Percentiles rank a stretch among this genome's conserved stretches.
These are phyloP conservation scores for Allium sativum DNA, from an alignment of 106 monocot species.

Conservation along the genomic window DNA sequence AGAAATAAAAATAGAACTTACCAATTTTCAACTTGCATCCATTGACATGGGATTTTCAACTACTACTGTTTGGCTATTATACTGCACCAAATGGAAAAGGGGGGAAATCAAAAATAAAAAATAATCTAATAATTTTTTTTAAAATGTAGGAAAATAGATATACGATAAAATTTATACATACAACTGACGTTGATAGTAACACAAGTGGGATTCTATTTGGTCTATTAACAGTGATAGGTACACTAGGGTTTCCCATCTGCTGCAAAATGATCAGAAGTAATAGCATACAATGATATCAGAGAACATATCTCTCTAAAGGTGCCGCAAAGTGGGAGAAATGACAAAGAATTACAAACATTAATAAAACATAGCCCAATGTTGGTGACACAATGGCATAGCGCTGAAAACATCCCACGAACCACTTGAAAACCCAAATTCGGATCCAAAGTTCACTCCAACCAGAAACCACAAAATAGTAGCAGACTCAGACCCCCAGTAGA, in stretches of 20 bases:
- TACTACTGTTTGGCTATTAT: constrained; percentile 44
- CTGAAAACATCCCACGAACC: too few relatives aligned
- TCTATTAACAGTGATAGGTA: constrained; percentile 18
- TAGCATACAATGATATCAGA: not conserved
- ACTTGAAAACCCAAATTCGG: too few relatives aligned
- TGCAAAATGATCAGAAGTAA: not conserved
- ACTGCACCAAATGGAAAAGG: constrained; percentile 2
- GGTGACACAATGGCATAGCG: constrained; percentile 50
- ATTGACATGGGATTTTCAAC: constrained; percentile 66
- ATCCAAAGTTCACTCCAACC: too few relatives aligned
- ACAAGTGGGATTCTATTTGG: constrained; percentile 22
- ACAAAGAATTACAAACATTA: not conserved
- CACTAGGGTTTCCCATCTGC: constrained; percentile 27
- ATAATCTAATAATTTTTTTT: not conserved
- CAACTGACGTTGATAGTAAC: constrained; percentile 24
- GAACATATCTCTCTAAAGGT: not conserved
- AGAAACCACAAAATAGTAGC: too few relatives aligned
- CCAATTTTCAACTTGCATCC: constrained; percentile 53
- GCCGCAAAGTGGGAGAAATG: not conserved
- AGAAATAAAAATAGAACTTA: constrained; percentile 8
- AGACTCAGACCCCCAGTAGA: too few relatives aligned
- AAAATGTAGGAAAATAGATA: not conserved
- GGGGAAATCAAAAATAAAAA: not conserved
- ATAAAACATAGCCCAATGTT: constrained; percentile 28
- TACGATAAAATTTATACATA: constrained; percentile 8